A percentile compares a stretch with the other conserved stretches of the same genome.
Evolutionary conservation across 1,139 yeast genomes (phyloP).

Genomic region (Geotrichum carabidarum): DNA sequence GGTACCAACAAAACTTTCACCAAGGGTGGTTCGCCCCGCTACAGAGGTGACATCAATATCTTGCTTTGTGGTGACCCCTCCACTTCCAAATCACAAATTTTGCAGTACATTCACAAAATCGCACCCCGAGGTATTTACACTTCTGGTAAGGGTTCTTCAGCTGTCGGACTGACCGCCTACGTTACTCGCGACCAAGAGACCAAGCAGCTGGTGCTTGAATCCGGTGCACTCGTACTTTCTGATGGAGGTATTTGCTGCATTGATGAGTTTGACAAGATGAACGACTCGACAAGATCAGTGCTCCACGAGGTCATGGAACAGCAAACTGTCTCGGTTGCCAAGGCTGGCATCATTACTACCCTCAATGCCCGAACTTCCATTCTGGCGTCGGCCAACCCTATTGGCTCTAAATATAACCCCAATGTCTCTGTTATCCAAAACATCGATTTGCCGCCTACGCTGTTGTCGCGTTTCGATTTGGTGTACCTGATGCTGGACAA

Average conservation of each 20-base stretch:
- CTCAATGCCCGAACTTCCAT: slow-evolving; percentile 93
- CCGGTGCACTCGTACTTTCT: slow-evolving; percentile 93
- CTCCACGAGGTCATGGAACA: slow-evolving; percentile 99
- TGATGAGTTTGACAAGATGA: slow-evolving; percentile 98
- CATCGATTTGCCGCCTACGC: slow-evolving; percentile 93
- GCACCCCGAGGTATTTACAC: slow-evolving; percentile 98
- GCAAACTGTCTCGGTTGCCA: slow-evolving; percentile 95
- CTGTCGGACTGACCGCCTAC: slow-evolving; percentile 97
- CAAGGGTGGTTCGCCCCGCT: slow-evolving; percentile 77
- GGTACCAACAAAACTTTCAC: slow-evolving; percentile 86
- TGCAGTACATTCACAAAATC: slow-evolving; percentile 91
- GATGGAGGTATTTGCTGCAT: slow-evolving; percentile 99
- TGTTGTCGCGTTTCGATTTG: slow-evolving; percentile 87
- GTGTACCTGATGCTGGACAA: slow-evolving; percentile 89
- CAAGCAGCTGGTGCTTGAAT: slow-evolving; percentile 83
- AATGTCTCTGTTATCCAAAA: slow-evolving; percentile 88
- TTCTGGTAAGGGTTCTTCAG: slow-evolving; percentile 97
- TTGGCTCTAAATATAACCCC: slow-evolving; percentile 91
- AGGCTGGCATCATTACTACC: slow-evolving; percentile 96
- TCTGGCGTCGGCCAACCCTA: slow-evolving; percentile 96
- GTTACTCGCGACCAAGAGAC: slow-evolving; percentile 93
- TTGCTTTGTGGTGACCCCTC: slow-evolving; percentile 97
- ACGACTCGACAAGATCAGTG: slow-evolving; percentile 88
- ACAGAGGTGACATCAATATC: slow-evolving; percentile 91
- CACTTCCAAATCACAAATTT: slow-evolving; percentile 88